These are phyloP conservation scores for Cryptococcus wingfieldii DNA, from an alignment of 1,284 basidiomycete genomes.

Conservation along the genomic window DNA sequence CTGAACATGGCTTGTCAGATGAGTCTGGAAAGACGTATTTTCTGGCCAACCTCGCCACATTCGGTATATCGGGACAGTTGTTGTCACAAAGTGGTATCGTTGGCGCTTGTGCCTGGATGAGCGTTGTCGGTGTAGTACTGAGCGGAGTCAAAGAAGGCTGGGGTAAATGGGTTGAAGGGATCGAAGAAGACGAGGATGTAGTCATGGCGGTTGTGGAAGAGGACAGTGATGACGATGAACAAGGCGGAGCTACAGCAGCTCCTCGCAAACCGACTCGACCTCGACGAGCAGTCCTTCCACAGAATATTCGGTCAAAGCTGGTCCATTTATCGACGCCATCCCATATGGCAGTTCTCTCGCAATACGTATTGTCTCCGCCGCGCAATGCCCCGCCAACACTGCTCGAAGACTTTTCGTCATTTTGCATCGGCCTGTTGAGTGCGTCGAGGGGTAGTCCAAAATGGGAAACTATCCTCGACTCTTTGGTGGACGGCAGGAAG, in stretches of 20 bases:
- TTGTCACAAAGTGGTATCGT: slow-evolving; percentile 25
- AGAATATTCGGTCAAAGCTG: slow-evolving; percentile 30
- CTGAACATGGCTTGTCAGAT: slow-evolving; percentile 19
- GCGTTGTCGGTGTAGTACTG: slow-evolving; percentile 32
- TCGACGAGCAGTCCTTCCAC: slow-evolving; percentile 20
- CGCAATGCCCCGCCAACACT: slow-evolving; percentile 11
- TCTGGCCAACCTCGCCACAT: slow-evolving; percentile 46
- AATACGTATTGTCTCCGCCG: slow-evolving; percentile 16
- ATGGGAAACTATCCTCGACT: slow-evolving; percentile 53
- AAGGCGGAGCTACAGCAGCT: background rate
- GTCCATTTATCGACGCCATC: slow-evolving; percentile 28
- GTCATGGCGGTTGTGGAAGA: slow-evolving; percentile 11
- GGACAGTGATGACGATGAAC: slow-evolving; percentile 25
- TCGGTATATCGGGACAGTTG: slow-evolving; percentile 45
- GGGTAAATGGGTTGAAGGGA: slow-evolving; percentile 43
- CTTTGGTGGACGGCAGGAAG: slow-evolving; percentile 40
- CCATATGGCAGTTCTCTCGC: slow-evolving; percentile 28
- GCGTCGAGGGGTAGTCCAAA: slow-evolving; percentile 56
- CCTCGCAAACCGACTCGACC: slow-evolving; percentile 3
- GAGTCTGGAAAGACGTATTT: slow-evolving; percentile 44
- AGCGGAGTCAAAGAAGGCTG: slow-evolving; percentile 35
- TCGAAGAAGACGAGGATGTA: slow-evolving; percentile 19
- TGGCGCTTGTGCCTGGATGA: slow-evolving; percentile 35
- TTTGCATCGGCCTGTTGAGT: slow-evolving; percentile 45
- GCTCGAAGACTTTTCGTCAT: slow-evolving; percentile 29